Conservation (phyloP, 805 yeast genomes). For the Myxozyma sirexii region DNA sequence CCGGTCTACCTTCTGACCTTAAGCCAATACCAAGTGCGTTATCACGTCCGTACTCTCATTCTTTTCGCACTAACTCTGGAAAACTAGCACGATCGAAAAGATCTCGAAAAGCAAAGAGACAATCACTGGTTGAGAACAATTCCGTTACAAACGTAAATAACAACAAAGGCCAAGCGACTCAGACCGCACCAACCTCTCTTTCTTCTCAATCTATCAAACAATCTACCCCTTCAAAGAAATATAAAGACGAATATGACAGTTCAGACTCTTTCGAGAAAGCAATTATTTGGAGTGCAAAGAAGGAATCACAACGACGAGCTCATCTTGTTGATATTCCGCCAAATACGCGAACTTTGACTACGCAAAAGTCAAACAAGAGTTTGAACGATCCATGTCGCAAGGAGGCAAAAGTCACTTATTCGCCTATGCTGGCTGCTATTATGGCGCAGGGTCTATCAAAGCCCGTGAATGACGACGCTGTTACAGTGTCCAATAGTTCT, state of each 20-base stretch:
- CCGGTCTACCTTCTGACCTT: neutral
- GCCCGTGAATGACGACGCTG: neutral
- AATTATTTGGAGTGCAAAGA: constrained; percentile 31
- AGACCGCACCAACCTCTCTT: neutral
- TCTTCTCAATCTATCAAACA: neutral
- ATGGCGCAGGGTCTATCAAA: constrained; percentile 22
- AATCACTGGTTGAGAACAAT: constrained; percentile 4
- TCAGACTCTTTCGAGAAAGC: constrained; percentile 27
- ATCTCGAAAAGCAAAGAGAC: neutral
- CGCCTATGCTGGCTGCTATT: constrained; percentile 27
- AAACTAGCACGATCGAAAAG: neutral
- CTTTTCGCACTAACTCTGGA: neutral
- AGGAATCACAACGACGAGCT: constrained; percentile 5
- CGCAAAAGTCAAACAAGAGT: neutral
- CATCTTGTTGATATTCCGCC: neutral
- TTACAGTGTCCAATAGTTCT: neutral
- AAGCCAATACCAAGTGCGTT: constrained; percentile 4
- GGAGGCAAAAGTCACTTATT: constrained; percentile 24
- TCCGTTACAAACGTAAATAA: neutral
- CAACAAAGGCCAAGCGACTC: neutral
- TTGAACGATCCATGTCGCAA: neutral
- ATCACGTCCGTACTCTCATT: neutral
- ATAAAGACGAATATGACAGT: constrained; percentile 17
- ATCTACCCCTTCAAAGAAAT: neutral
- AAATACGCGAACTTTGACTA: neutral